Evolutionary conservation across 31 red algal genomes (phyloP).

Genomic region (Odonthalia washingtoniensis): DNA sequence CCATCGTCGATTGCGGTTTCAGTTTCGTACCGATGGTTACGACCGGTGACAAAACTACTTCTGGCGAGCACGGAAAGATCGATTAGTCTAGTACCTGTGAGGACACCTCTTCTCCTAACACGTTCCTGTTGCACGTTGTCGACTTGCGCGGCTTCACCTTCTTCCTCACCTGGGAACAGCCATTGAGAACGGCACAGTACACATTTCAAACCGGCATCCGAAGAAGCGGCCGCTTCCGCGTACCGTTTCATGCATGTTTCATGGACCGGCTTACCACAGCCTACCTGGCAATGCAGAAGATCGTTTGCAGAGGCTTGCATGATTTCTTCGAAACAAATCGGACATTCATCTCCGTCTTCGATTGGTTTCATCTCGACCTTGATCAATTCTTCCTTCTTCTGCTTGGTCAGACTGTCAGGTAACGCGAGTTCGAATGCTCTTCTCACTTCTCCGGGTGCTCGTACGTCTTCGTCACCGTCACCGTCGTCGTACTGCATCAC

Average conservation of each 20-base stretch:
- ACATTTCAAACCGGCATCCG: not conserved
- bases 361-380: not conserved
- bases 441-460: not conserved
- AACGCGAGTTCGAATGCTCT: not conserved
- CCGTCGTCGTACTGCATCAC: not conserved
- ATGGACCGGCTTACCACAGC: constrained; percentile 41
- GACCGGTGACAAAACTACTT: not conserved
- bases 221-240: not conserved
- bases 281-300: not conserved
- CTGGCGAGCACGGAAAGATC: not conserved
- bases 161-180: not conserved
- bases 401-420: not conserved
- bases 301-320: not conserved
- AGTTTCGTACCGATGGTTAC: too few relatives aligned
- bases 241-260: constrained; percentile 27
- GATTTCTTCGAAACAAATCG: constrained; percentile 39
- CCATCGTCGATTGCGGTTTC: not conserved
- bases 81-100: not conserved
- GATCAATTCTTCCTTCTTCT: not conserved
- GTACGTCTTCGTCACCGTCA: not conserved
- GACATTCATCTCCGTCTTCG: constrained; percentile 16
- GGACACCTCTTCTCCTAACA: not conserved
- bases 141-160: not conserved
- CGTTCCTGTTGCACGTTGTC: not conserved
- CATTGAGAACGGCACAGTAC: constrained; percentile 46